A percentile compares a stretch with the other conserved stretches of the same genome.
Evolutionary conservation across 2,329 filamentous ascomycete genomes (phyloP).

Genomic region (Sclerotinia spermophila): DNA sequence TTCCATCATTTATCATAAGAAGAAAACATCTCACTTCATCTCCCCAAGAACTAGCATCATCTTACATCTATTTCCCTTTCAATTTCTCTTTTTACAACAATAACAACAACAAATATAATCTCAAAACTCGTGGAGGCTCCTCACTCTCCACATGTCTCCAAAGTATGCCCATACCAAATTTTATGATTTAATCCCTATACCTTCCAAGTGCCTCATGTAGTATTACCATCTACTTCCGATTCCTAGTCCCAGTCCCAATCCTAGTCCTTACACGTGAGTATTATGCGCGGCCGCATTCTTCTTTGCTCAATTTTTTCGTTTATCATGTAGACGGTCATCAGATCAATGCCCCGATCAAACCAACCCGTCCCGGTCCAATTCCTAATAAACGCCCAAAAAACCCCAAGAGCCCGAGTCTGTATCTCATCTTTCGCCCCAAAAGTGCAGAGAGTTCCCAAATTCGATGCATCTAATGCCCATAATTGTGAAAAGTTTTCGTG

Average conservation of each 20-base stretch:
- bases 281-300: background rate
- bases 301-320: background rate
- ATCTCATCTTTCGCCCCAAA: background rate
- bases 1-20: too few species aligned
- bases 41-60: too few species aligned
- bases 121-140: background rate
- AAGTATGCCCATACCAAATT: background rate
- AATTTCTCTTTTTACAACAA: background rate
- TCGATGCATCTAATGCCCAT: background rate
- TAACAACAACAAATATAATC: background rate
- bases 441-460: background rate
- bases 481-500: background rate
- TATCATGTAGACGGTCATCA: background rate
- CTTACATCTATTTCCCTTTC: too few species aligned
- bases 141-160: too few species aligned
- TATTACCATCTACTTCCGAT: background rate
- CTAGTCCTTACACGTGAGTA: background rate
- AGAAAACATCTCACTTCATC: too few species aligned
- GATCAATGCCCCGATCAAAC: background rate
- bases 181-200: background rate
- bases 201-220: background rate
- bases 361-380: background rate
- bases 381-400: slow-evolving; percentile 2
- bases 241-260: background rate
- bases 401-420: background rate